Evolutionary conservation across 164 flowering plant species (phyloP).

Genomic region (Tetracentron sinense): DNA sequence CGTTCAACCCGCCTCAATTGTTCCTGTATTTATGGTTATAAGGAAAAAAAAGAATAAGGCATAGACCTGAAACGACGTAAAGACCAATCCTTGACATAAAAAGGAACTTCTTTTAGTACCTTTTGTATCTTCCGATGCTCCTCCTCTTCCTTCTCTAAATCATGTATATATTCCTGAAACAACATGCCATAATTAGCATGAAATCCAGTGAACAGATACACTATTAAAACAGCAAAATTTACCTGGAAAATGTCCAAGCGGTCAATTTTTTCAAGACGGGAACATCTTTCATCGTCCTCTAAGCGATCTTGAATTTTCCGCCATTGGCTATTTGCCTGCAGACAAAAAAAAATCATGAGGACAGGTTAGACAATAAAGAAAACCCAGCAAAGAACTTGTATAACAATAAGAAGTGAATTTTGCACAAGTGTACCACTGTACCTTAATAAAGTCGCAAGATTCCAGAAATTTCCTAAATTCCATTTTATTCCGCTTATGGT

Average conservation of each 20-base stretch:
- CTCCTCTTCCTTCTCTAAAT: constrained; percentile 90
- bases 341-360: not conserved
- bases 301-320: constrained; percentile 86
- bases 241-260: constrained; percentile 87
- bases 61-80: not conserved
- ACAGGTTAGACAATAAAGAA: not conserved
- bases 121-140: constrained; percentile 87
- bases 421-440: constrained; percentile 7
- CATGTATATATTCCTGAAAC: constrained; percentile 77
- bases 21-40: constrained; percentile 41
- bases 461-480: constrained; percentile 79
- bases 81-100: not conserved
- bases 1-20: constrained; percentile 77
- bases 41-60: constrained; percentile 4
- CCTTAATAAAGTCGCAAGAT: constrained; percentile 90
- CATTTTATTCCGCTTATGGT: constrained; percentile 52
- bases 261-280: constrained; percentile 84
- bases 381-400: not conserved
- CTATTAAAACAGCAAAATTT: constrained; percentile 6
- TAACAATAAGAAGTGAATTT: not conserved
- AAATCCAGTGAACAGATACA: not conserved
- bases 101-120: constrained; percentile 32
- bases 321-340: constrained; percentile 86
- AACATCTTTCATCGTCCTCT: constrained; percentile 91
- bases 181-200: constrained; percentile 17